phyloP scores from a whole-genome alignment of 2,329 filamentous ascomycete genomes.

The Aspergillus sp. region DNA sequence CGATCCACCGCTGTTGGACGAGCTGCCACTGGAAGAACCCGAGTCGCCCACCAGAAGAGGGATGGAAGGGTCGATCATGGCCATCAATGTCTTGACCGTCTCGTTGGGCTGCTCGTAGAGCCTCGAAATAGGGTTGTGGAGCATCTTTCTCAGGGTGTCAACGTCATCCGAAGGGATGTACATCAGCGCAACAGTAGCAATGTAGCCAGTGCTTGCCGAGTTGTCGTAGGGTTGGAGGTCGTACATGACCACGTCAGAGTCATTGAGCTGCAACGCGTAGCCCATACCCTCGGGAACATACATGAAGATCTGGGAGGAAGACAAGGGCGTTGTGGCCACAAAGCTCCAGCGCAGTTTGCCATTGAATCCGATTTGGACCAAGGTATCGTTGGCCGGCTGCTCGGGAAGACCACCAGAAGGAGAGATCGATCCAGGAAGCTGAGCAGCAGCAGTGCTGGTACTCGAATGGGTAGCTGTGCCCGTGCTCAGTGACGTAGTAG shows the following conservation, averaged over 20 bases:
- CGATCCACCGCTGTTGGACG: slow-evolving; percentile 32
- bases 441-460: slow-evolving; percentile 56
- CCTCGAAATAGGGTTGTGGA: slow-evolving; percentile 69
- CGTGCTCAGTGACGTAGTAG: slow-evolving; percentile 22
- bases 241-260: slow-evolving; percentile 63
- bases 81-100: slow-evolving; percentile 72
- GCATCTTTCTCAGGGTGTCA: slow-evolving; percentile 65
- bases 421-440: slow-evolving; percentile 73
- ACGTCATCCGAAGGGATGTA: slow-evolving; percentile 74
- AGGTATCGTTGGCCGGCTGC: slow-evolving; percentile 64
- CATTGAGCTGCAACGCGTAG: slow-evolving; percentile 56
- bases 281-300: slow-evolving; percentile 72
- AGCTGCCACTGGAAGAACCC: slow-evolving; percentile 46
- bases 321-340: slow-evolving; percentile 69
- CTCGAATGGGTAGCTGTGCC: slow-evolving; percentile 38
- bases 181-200: slow-evolving; percentile 76
- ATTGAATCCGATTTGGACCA: slow-evolving; percentile 83
- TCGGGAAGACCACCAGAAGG: slow-evolving; percentile 62
- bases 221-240: slow-evolving; percentile 78
- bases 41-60: slow-evolving; percentile 60
- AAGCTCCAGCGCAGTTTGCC: slow-evolving; percentile 81
- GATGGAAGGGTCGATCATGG: slow-evolving; percentile 81
- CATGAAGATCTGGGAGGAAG: slow-evolving; percentile 81
- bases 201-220: slow-evolving; percentile 64
- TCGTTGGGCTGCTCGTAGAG: slow-evolving; percentile 71